Conservation (phyloP, 306 rosid genomes). For the Styphnolobium japonicum region DNA sequence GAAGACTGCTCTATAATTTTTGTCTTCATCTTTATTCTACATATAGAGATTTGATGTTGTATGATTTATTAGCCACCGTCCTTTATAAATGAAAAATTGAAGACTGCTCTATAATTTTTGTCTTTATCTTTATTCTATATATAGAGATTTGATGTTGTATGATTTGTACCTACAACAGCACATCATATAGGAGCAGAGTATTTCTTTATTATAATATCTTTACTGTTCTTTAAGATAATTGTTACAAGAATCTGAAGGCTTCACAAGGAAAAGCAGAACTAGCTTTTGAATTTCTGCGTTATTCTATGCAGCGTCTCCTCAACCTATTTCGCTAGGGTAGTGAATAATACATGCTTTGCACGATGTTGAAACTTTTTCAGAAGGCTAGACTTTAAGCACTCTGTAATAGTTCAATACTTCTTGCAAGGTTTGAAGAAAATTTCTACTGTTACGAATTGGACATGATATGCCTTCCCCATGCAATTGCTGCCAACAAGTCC, state of each 20-base stretch:
- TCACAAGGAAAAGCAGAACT: neutral
- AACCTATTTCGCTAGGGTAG: neutral
- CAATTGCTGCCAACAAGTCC: neutral
- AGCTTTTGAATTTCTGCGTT: neutral
- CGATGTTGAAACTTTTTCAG: neutral
- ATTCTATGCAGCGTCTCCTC: neutral
- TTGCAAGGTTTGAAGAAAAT: neutral
- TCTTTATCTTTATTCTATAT: neutral
- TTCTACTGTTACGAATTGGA: neutral
- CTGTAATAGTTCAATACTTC: neutral
- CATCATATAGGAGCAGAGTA: neutral
- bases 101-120: neutral
- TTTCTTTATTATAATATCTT: neutral
- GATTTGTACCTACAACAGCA: neutral
- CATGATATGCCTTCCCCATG: neutral
- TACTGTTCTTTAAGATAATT: neutral
- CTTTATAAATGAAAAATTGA: too few relatives aligned
- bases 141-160: neutral
- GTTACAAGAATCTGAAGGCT: neutral
- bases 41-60: neutral
- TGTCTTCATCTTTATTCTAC: neutral
- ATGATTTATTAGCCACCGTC: neutral
- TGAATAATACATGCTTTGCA: neutral
- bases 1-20: neutral
- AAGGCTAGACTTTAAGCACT: neutral